Conservation (phyloP, 2,329 filamentous ascomycete genomes). For the Penicillium sclerotigenum region DNA sequence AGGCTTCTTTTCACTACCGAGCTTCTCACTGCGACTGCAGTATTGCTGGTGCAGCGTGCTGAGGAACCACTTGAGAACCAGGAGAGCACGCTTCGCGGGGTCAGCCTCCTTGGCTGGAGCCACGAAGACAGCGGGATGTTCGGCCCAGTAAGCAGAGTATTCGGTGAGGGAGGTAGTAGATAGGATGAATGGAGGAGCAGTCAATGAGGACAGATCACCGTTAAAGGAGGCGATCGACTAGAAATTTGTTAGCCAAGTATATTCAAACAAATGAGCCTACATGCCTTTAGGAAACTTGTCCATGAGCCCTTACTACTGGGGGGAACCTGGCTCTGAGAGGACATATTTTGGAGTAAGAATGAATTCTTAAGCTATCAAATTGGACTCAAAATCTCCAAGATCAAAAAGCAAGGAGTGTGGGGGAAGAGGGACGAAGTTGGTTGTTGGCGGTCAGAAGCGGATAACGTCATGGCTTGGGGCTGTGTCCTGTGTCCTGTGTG, state of each 20-base stretch:
- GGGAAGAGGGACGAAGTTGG: conserved; percentile 8
- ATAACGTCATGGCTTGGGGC: conserved; percentile 25
- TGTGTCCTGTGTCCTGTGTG: neutral
- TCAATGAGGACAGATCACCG: conserved; percentile 75
- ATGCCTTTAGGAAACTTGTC: conserved; percentile 49
- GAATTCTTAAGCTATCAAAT: neutral
- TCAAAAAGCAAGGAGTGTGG: neutral
- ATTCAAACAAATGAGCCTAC: conserved; percentile 2
- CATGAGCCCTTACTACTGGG: conserved; percentile 45
- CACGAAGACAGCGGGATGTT: conserved; percentile 72
- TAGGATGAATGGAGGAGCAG: conserved; percentile 78
- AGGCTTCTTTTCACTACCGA: conserved; percentile 94
- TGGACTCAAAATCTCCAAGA: neutral
- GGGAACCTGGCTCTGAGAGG: conserved; percentile 41
- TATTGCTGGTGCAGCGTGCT: conserved; percentile 88
- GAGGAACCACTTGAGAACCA: conserved; percentile 96
- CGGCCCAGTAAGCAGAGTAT: conserved; percentile 79
- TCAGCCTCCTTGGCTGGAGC: conserved; percentile 77
- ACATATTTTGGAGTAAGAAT: conserved; percentile 22
- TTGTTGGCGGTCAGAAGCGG: conserved; percentile 22
- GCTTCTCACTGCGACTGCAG: conserved; percentile 69
- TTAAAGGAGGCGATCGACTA: conserved; percentile 75
- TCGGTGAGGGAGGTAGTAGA: conserved; percentile 75
- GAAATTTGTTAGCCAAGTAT: conserved; percentile 8
- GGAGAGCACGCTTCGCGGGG: conserved; percentile 73